A percentile compares a stretch with the other conserved stretches of the same genome.
phyloP scores from a whole-genome alignment of 2,329 filamentous ascomycete genomes.

The Fusarium annulatum region DNA sequence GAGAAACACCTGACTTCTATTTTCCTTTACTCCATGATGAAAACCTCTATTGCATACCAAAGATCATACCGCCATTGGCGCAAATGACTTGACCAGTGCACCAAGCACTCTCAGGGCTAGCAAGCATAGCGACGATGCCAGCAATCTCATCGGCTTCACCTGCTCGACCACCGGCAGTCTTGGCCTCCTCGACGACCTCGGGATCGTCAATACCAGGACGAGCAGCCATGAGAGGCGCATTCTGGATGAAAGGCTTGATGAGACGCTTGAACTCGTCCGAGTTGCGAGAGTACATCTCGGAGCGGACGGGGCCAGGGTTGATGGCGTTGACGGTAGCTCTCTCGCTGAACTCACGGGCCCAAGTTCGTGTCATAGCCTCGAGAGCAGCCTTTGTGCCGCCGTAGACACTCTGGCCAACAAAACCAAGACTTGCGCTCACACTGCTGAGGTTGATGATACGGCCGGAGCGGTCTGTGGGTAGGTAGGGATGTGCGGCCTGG shows the following conservation, averaged over 20 bases:
- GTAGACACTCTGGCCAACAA: conserved; percentile 63
- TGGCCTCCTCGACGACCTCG: conserved; percentile 44
- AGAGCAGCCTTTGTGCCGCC: conserved; percentile 65
- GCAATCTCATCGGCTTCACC: conserved; percentile 45
- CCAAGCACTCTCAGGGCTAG: conserved; percentile 44
- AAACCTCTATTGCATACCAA: conserved; percentile 42
- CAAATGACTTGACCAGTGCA: conserved; percentile 45
- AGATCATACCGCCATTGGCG: conserved; percentile 46
- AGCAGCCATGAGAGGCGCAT: conserved; percentile 43
- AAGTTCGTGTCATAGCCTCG: conserved; percentile 66
- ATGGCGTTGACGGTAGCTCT: conserved; percentile 63
- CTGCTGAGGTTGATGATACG: conserved; percentile 65
- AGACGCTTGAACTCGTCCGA: conserved; percentile 45
- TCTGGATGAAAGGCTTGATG: conserved; percentile 46
- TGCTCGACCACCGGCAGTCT: conserved; percentile 42
- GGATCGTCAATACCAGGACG: conserved; percentile 40
- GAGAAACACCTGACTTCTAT: conserved; percentile 12
- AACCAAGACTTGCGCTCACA: conserved; percentile 60
- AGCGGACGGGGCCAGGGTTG: conserved; percentile 65
- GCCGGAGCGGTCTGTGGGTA: conserved; percentile 75
- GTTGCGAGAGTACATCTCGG: conserved; percentile 57
- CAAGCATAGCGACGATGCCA: conserved; percentile 42
- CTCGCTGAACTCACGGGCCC: conserved; percentile 64
- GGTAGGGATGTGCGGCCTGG: conserved; percentile 74
- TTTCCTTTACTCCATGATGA: neutral